Evolutionary conservation across 73 alveolate species (phyloP).

Genomic region (Tetrahymena borealis): DNA sequence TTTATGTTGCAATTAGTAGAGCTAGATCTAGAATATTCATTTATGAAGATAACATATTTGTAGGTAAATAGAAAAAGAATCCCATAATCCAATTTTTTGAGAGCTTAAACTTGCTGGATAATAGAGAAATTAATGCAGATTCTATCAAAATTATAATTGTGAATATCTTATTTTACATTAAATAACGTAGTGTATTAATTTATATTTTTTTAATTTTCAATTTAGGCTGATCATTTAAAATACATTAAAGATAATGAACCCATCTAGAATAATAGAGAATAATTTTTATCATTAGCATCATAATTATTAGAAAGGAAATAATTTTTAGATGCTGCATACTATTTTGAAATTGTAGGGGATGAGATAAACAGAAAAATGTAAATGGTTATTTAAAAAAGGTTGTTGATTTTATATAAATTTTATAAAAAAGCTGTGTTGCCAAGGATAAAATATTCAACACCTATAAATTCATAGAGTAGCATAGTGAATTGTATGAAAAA

Average conservation of each 20-base stretch:
- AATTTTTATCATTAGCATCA: neutral
- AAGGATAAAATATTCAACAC: neutral
- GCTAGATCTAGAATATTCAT: neutral
- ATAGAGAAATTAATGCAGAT: neutral
- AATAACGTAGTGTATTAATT: neutral
- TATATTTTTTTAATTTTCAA: neutral
- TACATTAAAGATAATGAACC: neutral
- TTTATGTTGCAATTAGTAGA: neutral
- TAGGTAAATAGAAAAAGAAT: neutral
- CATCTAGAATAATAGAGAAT: neutral
- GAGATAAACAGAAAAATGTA: neutral
- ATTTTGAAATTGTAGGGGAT: neutral
- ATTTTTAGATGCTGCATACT: neutral
- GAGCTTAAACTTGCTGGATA: neutral
- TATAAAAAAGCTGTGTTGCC: neutral
- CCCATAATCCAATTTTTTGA: neutral
- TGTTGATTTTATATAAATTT: neutral
- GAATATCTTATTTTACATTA: neutral
- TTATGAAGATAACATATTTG: neutral
- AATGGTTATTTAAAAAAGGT: neutral
- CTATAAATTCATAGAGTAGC: neutral
- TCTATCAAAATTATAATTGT: neutral
- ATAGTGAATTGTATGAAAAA: neutral
- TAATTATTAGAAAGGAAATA: neutral
- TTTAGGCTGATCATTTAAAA: neutral